phyloP scores from a whole-genome alignment of 2,329 filamentous ascomycete genomes.

The Geoglossum cookeanum region DNA sequence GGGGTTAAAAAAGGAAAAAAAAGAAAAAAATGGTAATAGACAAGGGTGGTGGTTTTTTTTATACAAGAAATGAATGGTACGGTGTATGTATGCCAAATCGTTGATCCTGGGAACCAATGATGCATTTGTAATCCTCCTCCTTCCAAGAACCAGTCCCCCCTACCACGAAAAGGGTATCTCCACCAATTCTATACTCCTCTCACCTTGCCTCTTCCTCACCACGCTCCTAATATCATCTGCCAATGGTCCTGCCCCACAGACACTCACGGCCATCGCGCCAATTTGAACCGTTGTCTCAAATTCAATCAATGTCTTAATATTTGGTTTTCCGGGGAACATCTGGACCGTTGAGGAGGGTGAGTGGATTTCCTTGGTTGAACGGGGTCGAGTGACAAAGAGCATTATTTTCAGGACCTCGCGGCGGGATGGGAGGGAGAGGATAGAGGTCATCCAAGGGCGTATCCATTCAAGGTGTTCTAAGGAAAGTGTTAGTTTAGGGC shows the following conservation, averaged over 20 bases:
- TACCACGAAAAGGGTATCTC: slow-evolving; percentile 59
- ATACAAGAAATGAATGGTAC: no score
- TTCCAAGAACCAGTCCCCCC: no score
- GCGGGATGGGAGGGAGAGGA: slow-evolving; percentile 54
- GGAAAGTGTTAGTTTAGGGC: not conserved
- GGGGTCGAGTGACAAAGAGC: slow-evolving; percentile 57
- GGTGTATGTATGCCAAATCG: no score
- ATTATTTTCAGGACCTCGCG: slow-evolving; percentile 58
- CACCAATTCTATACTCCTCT: slow-evolving; percentile 54
- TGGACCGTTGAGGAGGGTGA: slow-evolving; percentile 59
- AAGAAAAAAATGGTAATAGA: not conserved
- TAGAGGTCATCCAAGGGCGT: slow-evolving; percentile 65
- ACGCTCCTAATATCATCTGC: slow-evolving; percentile 56
- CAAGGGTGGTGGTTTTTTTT: no score
- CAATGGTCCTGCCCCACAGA: slow-evolving; percentile 55
- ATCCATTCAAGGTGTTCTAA: slow-evolving; percentile 66
- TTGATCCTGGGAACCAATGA: no score
- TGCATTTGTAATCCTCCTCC: no score
- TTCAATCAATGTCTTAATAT: slow-evolving; percentile 51
- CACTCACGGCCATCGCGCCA: slow-evolving; percentile 53
- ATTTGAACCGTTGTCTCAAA: slow-evolving; percentile 58
- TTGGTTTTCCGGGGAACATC: slow-evolving; percentile 66
- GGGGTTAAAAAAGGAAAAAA: not conserved
- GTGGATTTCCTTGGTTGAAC: slow-evolving; percentile 64
- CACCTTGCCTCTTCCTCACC: slow-evolving; percentile 43